Conservation (phyloP, 768 basidiomycete genomes). For the Boletus tomentosulus region DNA sequence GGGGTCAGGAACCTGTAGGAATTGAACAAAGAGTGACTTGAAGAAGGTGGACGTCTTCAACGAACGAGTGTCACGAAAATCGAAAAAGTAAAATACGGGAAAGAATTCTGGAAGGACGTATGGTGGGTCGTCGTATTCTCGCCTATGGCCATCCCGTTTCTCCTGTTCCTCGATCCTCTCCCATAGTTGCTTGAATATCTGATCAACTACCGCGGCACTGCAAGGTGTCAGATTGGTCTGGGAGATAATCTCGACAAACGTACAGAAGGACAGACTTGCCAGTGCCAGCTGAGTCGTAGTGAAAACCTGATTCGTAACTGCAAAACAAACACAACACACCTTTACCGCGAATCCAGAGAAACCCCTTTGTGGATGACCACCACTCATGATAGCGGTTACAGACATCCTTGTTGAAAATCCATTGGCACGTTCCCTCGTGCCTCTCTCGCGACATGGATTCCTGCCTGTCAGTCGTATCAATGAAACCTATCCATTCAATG, state of each 20-base stretch:
- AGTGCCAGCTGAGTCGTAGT: slow-evolving; percentile 11
- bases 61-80: slow-evolving; percentile 24
- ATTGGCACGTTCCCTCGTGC: slow-evolving; percentile 22
- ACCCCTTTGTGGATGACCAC: slow-evolving; percentile 16
- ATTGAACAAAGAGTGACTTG: slow-evolving; percentile 25
- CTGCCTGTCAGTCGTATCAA: slow-evolving; percentile 23
- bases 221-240: slow-evolving; percentile 2
- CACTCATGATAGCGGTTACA: slow-evolving; percentile 19
- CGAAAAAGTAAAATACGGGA: slow-evolving; percentile 27
- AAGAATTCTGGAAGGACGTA: slow-evolving; percentile 22
- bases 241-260: background rate
- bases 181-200: slow-evolving; percentile 21
- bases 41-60: slow-evolving; percentile 15
- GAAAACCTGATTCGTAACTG: background rate
- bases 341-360: slow-evolving; percentile 26
- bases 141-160: slow-evolving; percentile 12
- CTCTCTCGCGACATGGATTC: slow-evolving; percentile 23
- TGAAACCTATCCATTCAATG: slow-evolving; percentile 21
- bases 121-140: slow-evolving; percentile 13
- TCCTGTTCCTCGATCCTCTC: slow-evolving; percentile 20
- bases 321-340: slow-evolving; percentile 3
- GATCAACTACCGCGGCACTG: slow-evolving; percentile 24
- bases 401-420: slow-evolving; percentile 19
- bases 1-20: slow-evolving; percentile 21
- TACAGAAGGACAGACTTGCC: slow-evolving; percentile 26